Conservation (phyloP, 2,329 filamentous ascomycete species). For the Cordyceps farinosa region DNA sequence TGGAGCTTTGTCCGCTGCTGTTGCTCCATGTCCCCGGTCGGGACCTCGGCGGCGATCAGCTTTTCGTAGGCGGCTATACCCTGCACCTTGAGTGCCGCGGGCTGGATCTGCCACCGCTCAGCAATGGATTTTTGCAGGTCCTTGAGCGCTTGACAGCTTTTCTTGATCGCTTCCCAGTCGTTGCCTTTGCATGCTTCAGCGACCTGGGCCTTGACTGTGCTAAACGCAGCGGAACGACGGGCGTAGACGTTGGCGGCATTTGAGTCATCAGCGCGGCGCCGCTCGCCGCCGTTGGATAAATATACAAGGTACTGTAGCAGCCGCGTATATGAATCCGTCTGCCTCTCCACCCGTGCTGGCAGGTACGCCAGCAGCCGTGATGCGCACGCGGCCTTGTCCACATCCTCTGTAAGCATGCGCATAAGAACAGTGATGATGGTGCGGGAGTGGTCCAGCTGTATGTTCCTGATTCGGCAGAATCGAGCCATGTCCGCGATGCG, state of each 20-base stretch:
- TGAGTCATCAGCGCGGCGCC: constrained; percentile 11
- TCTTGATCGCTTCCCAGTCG: constrained; percentile 19
- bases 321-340: constrained; percentile 18
- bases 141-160: neutral
- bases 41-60: neutral
- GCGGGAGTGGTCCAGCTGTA: constrained; percentile 22
- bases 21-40: neutral
- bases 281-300: constrained; percentile 18
- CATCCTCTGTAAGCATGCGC: constrained; percentile 19
- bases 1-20: neutral
- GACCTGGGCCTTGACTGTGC: constrained; percentile 18
- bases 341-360: constrained; percentile 17
- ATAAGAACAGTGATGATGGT: constrained; percentile 21
- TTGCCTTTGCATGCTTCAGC: constrained; percentile 12
- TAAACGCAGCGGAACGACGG: constrained; percentile 21
- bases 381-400: constrained; percentile 12
- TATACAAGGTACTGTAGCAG: constrained; percentile 20
- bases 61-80: neutral
- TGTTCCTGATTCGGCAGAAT: constrained; percentile 21
- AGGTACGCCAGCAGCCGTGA: constrained; percentile 16
- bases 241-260: constrained; percentile 20
- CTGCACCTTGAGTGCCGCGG: neutral
- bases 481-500: constrained; percentile 18
- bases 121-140: constrained; percentile 4
- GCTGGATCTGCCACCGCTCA: neutral